Evolutionary conservation across 768 basidiomycete genomes (phyloP), one percentile per base, ranked within the genome.

Genomic region (Mrakia hoshinonis): DNA sequence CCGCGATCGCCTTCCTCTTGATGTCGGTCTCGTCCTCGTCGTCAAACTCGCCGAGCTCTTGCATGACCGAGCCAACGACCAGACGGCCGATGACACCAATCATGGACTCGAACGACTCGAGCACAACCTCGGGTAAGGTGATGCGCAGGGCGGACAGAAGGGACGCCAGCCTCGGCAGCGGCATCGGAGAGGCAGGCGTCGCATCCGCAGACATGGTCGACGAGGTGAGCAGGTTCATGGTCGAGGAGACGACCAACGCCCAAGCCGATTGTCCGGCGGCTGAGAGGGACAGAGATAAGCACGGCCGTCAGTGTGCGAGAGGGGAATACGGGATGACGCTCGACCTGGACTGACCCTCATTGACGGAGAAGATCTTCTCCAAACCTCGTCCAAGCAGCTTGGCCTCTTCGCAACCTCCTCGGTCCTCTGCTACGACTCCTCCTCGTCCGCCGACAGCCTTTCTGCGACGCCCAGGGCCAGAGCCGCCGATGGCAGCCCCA

Each of bases 301-400:
- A 61, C 39, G 18, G 58, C 15, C 13, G 31, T 60, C 55, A 60
- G 43, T 34, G 12, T 15, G 4, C 20, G 29, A 4, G 24, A 49
- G 66, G 31, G 0, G 39, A n/a, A 22, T 1, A 9, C 1, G 22
- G 12, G 11, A 1, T 0, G 0, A 7, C 36, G 24, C 1, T n/a
- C 15, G 48, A 22, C 65, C 67, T 13, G 12, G 36, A 71, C 75
- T 49, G 39, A 81, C 82, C 78, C 69, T 73, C 47, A 54, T 80
- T 74, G 31, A 74, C 68, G 15, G 70, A 68, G 1, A 68, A 39
- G 7, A 76, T 15, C 39, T 77, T 67, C 0, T 55, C 74, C 3
- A 79, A 67, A 4, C 74, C 73, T 51, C 73, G 72, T 0, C 76
- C 77, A 46, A 79, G 73, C 2, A 75, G 47, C 20, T 48, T 70